A percentile compares a stretch with the other conserved stretches of the same genome.
These are phyloP conservation scores for Schizonepeta tenuifolia DNA, from an alignment of 257 asterid genomes.

Conservation along the genomic window DNA sequence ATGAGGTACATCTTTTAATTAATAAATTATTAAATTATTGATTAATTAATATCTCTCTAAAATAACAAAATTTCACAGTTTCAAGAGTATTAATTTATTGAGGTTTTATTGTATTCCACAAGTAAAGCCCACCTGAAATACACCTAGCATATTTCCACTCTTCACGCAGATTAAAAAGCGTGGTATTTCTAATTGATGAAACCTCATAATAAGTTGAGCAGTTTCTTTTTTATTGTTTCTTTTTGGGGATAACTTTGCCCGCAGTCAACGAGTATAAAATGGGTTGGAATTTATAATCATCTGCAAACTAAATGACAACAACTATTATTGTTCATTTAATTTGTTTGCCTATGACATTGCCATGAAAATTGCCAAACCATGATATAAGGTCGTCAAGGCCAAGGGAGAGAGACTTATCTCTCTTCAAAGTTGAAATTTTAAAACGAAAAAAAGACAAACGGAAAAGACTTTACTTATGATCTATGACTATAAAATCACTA, in stretches of 20 bases:
- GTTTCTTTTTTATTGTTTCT: not conserved
- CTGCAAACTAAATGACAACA: not conserved
- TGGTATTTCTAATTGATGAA: not conserved
- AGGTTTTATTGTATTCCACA: no score
- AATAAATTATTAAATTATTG: no score
- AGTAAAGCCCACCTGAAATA: no score
- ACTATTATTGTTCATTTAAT: conserved; percentile 20
- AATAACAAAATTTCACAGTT: no score
- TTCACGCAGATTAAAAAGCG: not conserved
- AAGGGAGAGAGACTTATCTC: not conserved
- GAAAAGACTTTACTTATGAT: conserved; percentile 13
- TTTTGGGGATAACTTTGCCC: not conserved
- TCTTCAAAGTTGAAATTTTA: conserved; percentile 11
- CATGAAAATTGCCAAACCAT: conserved; percentile 28
- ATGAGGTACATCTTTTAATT: no score
- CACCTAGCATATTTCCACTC: not conserved
- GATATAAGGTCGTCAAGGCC: conserved; percentile 23
- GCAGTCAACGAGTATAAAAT: not conserved
- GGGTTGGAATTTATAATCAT: not conserved
- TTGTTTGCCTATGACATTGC: conserved; percentile 19
- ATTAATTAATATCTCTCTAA: no score
- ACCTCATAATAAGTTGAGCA: not conserved
- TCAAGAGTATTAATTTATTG: no score
- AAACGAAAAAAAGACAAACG: not conserved
- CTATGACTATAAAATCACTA: conserved; percentile 29